Evolutionary conservation across 2,329 filamentous ascomycete genomes (phyloP).

Genomic region (Alternaria sp.): DNA sequence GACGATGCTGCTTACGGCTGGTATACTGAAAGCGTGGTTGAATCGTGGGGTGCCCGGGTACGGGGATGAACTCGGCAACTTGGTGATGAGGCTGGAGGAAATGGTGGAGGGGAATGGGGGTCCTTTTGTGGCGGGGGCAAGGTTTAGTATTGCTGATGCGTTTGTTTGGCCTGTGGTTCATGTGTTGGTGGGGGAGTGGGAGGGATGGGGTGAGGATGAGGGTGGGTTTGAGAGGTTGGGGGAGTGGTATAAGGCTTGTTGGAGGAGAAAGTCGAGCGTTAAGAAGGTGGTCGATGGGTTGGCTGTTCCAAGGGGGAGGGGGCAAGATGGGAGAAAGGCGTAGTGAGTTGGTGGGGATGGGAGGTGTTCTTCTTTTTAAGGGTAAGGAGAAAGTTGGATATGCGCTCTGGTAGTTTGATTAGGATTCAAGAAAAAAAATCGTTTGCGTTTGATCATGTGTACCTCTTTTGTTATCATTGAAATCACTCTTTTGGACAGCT

Average conservation of each 20-base stretch:
- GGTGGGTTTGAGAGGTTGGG: slow-evolving; percentile 31
- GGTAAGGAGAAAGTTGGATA: too few relatives aligned
- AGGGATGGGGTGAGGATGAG: slow-evolving; percentile 33
- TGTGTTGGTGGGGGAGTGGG: slow-evolving; percentile 34
- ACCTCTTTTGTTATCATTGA: too few relatives aligned
- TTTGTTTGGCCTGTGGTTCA: slow-evolving; percentile 47
- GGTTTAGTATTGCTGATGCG: slow-evolving; percentile 48
- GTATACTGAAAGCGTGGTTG: slow-evolving; percentile 31
- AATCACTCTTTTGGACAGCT: too few relatives aligned
- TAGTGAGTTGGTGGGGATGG: too few relatives aligned
- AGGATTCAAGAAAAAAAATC: too few relatives aligned
- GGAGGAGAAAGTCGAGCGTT: slow-evolving; percentile 46
- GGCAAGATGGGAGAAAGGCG: too few relatives aligned
- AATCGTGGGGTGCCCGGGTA: slow-evolving; percentile 28
- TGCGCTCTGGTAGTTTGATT: too few relatives aligned
- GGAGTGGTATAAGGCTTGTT: slow-evolving; percentile 40
- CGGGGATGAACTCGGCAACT: slow-evolving; percentile 19
- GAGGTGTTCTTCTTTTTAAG: too few relatives aligned
- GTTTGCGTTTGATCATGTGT: too few relatives aligned
- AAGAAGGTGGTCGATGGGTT: slow-evolving; percentile 28
- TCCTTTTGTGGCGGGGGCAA: slow-evolving; percentile 42
- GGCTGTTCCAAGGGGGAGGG: neutral
- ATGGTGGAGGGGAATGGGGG: slow-evolving; percentile 23
- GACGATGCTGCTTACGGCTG: slow-evolving; percentile 22
- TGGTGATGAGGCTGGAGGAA: slow-evolving; percentile 30